These are phyloP conservation scores for Alternaria sp. DNA, from an alignment of 2,329 filamentous ascomycete species.

Conservation along the genomic window DNA sequence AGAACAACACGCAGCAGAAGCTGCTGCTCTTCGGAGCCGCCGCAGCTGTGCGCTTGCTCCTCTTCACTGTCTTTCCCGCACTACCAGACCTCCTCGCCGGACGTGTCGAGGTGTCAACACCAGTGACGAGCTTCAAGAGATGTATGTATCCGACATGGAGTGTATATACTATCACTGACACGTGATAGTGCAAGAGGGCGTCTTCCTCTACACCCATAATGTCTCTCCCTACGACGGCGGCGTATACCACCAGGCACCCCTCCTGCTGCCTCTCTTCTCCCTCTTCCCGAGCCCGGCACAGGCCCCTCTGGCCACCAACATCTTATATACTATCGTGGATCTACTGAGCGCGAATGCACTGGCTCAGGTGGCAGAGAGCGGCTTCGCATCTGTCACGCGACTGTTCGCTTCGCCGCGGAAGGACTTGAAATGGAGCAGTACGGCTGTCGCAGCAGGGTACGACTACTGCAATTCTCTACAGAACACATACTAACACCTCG, in stretches of 20 bases:
- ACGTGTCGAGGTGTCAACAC: conserved; percentile 95
- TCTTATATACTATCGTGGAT: conserved; percentile 85
- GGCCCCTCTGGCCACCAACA: conserved; percentile 76
- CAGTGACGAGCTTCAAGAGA: conserved; percentile 97
- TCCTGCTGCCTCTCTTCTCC: conserved; percentile 90
- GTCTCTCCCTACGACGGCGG: conserved; percentile 97
- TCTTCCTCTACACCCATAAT: conserved; percentile 96
- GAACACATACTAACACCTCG: conserved; percentile 22
- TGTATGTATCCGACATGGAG: conserved; percentile 61
- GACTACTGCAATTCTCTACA: neutral
- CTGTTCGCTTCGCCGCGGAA: conserved; percentile 82
- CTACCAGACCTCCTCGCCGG: conserved; percentile 86
- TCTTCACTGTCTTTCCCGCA: conserved; percentile 82
- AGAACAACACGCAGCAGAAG: conserved; percentile 63
- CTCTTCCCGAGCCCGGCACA: conserved; percentile 76
- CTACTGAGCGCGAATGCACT: conserved; percentile 83
- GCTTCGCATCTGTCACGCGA: conserved; percentile 76
- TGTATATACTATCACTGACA: conserved; percentile 15
- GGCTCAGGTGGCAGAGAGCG: conserved; percentile 80
- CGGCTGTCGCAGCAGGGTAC: conserved; percentile 81
- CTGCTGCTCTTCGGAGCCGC: conserved; percentile 77
- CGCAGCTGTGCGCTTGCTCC: conserved; percentile 77
- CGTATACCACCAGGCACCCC: conserved; percentile 78
- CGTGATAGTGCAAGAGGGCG: conserved; percentile 83
- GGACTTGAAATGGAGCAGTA: conserved; percentile 76